phyloP scores from a whole-genome alignment of 1,139 yeast species.

The Yamadazyma sp. region DNA sequence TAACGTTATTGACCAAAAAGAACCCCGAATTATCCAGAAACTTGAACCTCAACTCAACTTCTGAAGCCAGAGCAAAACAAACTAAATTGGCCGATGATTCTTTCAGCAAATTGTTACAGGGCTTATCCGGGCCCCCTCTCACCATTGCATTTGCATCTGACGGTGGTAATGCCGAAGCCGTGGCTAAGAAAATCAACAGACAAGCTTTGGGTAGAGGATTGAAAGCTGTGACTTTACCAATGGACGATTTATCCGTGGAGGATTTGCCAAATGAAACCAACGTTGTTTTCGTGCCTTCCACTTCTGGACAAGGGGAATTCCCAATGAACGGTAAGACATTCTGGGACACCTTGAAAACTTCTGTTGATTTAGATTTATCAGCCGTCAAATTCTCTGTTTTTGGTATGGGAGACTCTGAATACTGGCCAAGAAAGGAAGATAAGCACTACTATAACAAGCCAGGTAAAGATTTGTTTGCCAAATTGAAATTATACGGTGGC shows the following conservation, averaged over 20 bases:
- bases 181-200: constrained; percentile 78
- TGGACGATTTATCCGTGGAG: constrained; percentile 84
- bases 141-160: constrained; percentile 92
- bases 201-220: constrained; percentile 88
- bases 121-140: constrained; percentile 89
- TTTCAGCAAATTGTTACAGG: constrained; percentile 73
- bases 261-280: constrained; percentile 82
- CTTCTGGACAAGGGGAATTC: constrained; percentile 98
- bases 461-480: constrained; percentile 67
- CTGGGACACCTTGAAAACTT: constrained; percentile 79
- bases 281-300: constrained; percentile 78
- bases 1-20: constrained; percentile 69
- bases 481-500: constrained; percentile 71
- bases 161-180: constrained; percentile 87
- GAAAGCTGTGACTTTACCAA: constrained; percentile 71
- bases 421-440: constrained; percentile 98
- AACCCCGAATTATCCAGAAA: constrained; percentile 79
- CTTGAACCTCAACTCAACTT: constrained; percentile 61
- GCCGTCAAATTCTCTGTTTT: constrained; percentile 72
- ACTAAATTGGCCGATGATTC: constrained; percentile 74
- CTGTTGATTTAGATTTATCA: constrained; percentile 73
- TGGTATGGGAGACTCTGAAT: constrained; percentile 90
- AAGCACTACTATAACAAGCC: constrained; percentile 93
- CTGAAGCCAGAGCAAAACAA: constrained; percentile 59
- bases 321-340: constrained; percentile 91